Percentiles rank a stretch among this genome's conserved stretches.
Evolutionary conservation across 345 rosid species (phyloP).

Genomic region (Citrus unshiu): DNA sequence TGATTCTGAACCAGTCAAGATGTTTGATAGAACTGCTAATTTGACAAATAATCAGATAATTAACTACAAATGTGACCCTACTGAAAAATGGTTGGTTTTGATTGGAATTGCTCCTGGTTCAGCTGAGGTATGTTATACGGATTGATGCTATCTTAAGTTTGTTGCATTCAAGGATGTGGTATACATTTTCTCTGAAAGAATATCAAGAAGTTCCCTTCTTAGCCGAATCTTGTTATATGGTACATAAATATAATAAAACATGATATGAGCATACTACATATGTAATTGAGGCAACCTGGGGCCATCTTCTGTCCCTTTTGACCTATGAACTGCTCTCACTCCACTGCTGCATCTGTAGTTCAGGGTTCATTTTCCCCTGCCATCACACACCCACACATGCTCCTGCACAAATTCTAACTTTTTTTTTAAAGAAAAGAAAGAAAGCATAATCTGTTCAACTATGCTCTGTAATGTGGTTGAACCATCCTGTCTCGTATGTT

Average conservation of each 20-base stretch:
- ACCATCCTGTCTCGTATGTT: neutral
- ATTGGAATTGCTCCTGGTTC: constrained; percentile 98
- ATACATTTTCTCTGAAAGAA: neutral
- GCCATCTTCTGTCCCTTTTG: neutral
- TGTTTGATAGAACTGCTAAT: constrained; percentile 97
- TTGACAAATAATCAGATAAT: constrained; percentile 92
- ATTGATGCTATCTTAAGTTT: neutral
- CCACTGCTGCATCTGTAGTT: neutral
- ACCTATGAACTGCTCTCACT: neutral
- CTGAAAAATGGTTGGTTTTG: constrained; percentile 96
- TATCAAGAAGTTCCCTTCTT: neutral
- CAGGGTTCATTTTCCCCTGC: neutral
- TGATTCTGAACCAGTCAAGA: constrained; percentile 92
- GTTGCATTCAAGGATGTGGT: neutral
- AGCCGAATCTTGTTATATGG: neutral
- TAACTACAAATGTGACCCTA: constrained; percentile 88
- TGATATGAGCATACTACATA: neutral
- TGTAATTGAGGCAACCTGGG: neutral
- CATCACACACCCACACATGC: neutral
- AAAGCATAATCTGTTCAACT: neutral
- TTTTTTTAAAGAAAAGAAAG: neutral
- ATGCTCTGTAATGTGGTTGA: neutral
- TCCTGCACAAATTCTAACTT: neutral
- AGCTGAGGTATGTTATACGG: constrained; percentile 64
- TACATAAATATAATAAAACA: neutral